Evolutionary conservation across 768 basidiomycete genomes (phyloP).

Genomic region (Pleurotus platypus): DNA sequence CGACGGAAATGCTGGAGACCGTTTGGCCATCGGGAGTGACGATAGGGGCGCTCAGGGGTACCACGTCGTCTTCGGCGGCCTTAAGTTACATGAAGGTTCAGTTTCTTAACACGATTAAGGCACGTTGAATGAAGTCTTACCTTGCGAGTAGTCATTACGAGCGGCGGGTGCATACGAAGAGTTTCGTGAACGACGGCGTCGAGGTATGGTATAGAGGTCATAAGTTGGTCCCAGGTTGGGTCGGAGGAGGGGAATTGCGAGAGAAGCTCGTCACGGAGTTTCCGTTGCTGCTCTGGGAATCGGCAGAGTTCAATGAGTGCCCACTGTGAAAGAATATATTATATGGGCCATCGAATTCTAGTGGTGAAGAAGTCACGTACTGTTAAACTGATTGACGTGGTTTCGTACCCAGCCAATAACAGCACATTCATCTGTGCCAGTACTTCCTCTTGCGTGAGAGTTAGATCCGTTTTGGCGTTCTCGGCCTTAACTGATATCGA

Average conservation of each 20-base stretch:
- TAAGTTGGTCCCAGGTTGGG: slow-evolving; percentile 53
- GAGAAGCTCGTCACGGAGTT: slow-evolving; percentile 45
- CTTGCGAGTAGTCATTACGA: slow-evolving; percentile 30
- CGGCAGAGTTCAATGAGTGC: slow-evolving; percentile 52
- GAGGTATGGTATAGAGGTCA: slow-evolving; percentile 47
- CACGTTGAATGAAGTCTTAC: slow-evolving; percentile 21
- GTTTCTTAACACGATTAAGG: too few relatives aligned
- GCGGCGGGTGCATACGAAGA: slow-evolving; percentile 40
- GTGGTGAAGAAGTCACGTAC: slow-evolving; percentile 14
- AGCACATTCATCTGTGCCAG: slow-evolving; percentile 36
- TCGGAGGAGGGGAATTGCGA: slow-evolving; percentile 35
- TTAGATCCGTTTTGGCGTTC: slow-evolving; percentile 17
- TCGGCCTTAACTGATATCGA: slow-evolving; percentile 31
- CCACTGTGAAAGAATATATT: slow-evolving; percentile 34
- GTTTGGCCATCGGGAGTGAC: slow-evolving; percentile 34
- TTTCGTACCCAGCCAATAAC: slow-evolving; percentile 48
- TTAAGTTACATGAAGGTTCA: slow-evolving; percentile 14
- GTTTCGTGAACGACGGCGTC: slow-evolving; percentile 47
- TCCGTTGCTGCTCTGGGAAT: slow-evolving; percentile 40
- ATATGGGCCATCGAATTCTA: background rate
- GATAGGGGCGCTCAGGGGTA: slow-evolving; percentile 55
- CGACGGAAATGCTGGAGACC: slow-evolving; percentile 37
- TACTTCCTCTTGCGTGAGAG: slow-evolving; percentile 31
- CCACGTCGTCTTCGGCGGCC: slow-evolving; percentile 50
- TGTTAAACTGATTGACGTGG: slow-evolving; percentile 43